Percentiles rank a stretch among this genome's conserved stretches.
Conservation (phyloP, 2,329 filamentous ascomycete genomes). For the Fusarium chaquense region DNA sequence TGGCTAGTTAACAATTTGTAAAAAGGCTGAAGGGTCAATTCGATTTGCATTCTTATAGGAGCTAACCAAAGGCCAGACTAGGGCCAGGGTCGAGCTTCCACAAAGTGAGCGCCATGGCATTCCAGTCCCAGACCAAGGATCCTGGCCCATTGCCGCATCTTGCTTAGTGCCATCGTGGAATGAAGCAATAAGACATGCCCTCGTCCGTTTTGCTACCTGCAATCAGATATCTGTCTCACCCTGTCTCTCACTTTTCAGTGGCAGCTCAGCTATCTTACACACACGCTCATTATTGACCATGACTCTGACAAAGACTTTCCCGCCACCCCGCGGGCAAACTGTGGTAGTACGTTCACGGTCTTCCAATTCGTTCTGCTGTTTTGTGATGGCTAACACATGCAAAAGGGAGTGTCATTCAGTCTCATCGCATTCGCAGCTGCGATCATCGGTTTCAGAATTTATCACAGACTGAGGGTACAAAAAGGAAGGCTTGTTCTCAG, state of each 20-base stretch:
- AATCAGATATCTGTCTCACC: slow-evolving; percentile 9
- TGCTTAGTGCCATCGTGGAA: slow-evolving; percentile 11
- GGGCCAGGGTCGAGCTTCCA: slow-evolving; percentile 15
- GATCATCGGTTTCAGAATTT: slow-evolving; percentile 23
- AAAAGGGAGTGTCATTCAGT: slow-evolving; percentile 16
- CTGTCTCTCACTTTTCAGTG: slow-evolving; percentile 16
- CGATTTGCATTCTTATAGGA: slow-evolving; percentile 11
- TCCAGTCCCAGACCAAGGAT: slow-evolving; percentile 4
- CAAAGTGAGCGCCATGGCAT: slow-evolving; percentile 18
- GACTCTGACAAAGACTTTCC: slow-evolving; percentile 26
- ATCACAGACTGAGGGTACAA: slow-evolving; percentile 24
- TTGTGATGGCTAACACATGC: background rate
- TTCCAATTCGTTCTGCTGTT: background rate
- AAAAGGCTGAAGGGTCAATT: background rate
- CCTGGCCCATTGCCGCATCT: slow-evolving; percentile 14
- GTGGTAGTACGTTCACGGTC: slow-evolving; percentile 20
- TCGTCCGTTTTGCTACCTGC: slow-evolving; percentile 13
- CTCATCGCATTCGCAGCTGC: slow-evolving; percentile 16
- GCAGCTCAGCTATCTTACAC: slow-evolving; percentile 6
- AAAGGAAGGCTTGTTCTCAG: slow-evolving; percentile 13
- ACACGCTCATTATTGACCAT: slow-evolving; percentile 21
- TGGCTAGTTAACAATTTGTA: background rate
- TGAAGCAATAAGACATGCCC: slow-evolving; percentile 24
- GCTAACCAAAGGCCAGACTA: slow-evolving; percentile 2
- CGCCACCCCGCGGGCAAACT: slow-evolving; percentile 16